Percentiles rank a stretch among this genome's conserved stretches.
These are phyloP conservation scores for Boletellus deceptivus DNA, from an alignment of 1,284 basidiomycete species.

Conservation along the genomic window DNA sequence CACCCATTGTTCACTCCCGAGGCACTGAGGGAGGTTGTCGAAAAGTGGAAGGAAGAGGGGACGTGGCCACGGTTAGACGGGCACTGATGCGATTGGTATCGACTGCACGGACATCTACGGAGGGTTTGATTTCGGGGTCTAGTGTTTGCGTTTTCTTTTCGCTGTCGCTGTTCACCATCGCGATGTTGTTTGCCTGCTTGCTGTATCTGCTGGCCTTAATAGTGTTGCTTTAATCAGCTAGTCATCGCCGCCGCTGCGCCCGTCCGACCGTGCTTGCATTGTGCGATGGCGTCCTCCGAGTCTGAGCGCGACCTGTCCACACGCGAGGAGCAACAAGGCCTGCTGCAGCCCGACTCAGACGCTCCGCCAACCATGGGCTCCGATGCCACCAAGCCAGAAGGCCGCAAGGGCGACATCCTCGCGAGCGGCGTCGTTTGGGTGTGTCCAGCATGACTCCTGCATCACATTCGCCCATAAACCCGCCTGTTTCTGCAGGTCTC, in stretches of 20 bases:
- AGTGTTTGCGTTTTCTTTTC: slow-evolving; percentile 9
- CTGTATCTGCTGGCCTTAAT: slow-evolving; percentile 25
- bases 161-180: slow-evolving; percentile 8
- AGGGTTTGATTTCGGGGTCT: slow-evolving; percentile 15
- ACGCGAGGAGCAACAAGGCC: slow-evolving; percentile 20
- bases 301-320: not conserved
- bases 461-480: not conserved
- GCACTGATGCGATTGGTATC: slow-evolving; percentile 1
- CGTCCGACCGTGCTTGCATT: not conserved
- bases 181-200: slow-evolving; percentile 9
- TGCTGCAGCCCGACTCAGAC: slow-evolving; percentile 10
- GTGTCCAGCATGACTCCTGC: not conserved
- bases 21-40: slow-evolving; percentile 70
- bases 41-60: slow-evolving; percentile 76
- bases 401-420: slow-evolving; percentile 19
- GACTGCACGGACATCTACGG: slow-evolving; percentile 11
- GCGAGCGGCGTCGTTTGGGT: slow-evolving; percentile 24
- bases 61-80: slow-evolving; percentile 58
- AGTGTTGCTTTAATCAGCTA: slow-evolving; percentile 25
- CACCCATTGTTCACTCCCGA: slow-evolving; percentile 63
- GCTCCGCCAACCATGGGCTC: slow-evolving; percentile 19
- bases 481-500: not conserved
- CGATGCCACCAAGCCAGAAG: slow-evolving; percentile 21
- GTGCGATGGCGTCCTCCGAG: too few relatives aligned
- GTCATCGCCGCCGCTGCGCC: not conserved